A percentile compares a stretch with the other conserved stretches of the same genome.
phyloP scores from a whole-genome alignment of 495 filamentous ascomycete genomes.

The Penicillium longicatenatum region DNA sequence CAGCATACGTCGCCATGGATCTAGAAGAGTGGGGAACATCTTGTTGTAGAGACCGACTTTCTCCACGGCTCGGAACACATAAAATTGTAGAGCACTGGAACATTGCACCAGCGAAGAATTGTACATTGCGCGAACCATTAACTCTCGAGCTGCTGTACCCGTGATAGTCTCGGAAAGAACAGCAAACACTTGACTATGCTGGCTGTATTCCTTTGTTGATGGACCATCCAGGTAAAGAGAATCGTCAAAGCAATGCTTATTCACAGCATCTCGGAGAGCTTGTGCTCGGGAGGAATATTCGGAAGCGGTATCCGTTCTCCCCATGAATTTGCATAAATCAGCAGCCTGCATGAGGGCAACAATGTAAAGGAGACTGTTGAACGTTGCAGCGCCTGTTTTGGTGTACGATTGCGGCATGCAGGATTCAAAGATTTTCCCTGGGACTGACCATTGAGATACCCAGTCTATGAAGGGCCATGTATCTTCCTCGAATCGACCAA shows the following conservation, averaged over 20 bases:
- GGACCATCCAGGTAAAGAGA: conserved; percentile 22
- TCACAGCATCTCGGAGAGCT: conserved; percentile 19
- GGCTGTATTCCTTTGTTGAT: conserved; percentile 21
- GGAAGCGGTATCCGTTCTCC: conserved; percentile 15
- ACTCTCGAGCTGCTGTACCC: conserved; percentile 10
- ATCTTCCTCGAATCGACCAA: conserved; percentile 23
- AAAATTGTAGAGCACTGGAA: conserved; percentile 30
- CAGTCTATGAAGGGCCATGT: conserved; percentile 36
- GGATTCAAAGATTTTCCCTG: conserved; percentile 21
- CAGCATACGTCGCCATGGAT: conserved; percentile 29
- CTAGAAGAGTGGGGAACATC: conserved; percentile 11
- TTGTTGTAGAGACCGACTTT: conserved; percentile 24
- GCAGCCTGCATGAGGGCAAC: conserved; percentile 20
- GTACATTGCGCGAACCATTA: conserved; percentile 9
- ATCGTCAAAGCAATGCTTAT: conserved; percentile 16
- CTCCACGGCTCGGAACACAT: conserved; percentile 27
- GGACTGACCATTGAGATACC: conserved; percentile 24
- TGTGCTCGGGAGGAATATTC: conserved; percentile 24
- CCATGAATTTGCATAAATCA: conserved; percentile 17
- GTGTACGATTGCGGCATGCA: conserved; percentile 25
- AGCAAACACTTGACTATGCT: conserved; percentile 30
- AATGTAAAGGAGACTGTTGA: not conserved
- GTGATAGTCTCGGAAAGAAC: conserved; percentile 23
- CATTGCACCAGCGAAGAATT: conserved; percentile 15
- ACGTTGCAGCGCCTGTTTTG: conserved; percentile 5